Conservation (phyloP, 2,329 filamentous ascomycete genomes). For the Trichoderma polysporum region DNA sequence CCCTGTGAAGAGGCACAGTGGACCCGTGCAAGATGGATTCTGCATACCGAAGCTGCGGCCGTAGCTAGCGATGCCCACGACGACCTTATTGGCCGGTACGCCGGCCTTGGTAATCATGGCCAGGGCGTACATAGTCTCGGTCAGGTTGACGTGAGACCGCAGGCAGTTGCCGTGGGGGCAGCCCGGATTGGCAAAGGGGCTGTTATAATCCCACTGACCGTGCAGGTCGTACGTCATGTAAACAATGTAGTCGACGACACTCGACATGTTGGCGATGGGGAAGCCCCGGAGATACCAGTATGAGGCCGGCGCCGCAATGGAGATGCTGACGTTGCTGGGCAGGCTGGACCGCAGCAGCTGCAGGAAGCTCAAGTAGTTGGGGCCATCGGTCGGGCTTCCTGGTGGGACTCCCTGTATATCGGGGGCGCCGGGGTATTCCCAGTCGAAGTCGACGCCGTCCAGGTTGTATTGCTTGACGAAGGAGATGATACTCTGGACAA, state of each 20-base stretch:
- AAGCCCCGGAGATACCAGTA: slow-evolving; percentile 35
- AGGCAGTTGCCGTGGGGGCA: slow-evolving; percentile 37
- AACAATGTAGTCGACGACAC: no score
- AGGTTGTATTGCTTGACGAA: slow-evolving; percentile 32
- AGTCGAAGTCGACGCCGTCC: slow-evolving; percentile 44
- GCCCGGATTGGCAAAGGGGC: slow-evolving; percentile 20
- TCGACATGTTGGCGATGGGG: no score
- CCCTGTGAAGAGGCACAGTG: no score
- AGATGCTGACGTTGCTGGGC: slow-evolving; percentile 28
- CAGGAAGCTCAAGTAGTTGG: neutral
- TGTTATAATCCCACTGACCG: neutral
- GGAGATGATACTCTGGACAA: neutral
- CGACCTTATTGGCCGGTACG: slow-evolving; percentile 31
- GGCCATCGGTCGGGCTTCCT: neutral
- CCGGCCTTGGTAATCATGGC: slow-evolving; percentile 35
- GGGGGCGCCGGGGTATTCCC: slow-evolving; percentile 38
- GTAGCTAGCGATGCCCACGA: slow-evolving; percentile 35
- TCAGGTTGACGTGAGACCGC: slow-evolving; percentile 38
- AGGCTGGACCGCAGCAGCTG: slow-evolving; percentile 8
- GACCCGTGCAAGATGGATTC: no score
- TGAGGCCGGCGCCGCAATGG: slow-evolving; percentile 34
- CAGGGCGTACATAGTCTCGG: slow-evolving; percentile 34
- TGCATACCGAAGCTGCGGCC: no score
- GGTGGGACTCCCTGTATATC: neutral
- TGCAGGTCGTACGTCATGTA: no score